Evolutionary conservation across 768 basidiomycete genomes (phyloP).

Genomic region (Mycena leptocephala): DNA sequence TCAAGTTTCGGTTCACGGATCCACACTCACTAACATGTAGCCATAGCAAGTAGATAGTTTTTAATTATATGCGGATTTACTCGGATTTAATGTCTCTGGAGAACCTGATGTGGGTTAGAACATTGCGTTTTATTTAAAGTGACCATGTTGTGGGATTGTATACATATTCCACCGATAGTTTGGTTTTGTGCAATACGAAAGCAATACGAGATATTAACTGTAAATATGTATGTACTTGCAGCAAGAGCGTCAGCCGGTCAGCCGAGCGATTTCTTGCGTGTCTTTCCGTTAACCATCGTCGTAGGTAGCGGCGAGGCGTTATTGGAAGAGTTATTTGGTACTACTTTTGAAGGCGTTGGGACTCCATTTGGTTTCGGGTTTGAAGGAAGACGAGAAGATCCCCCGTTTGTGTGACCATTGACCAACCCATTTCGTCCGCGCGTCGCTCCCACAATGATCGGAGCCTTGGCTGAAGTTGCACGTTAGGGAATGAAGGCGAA

Average conservation of each 20-base stretch:
- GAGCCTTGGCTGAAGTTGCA: slow-evolving; percentile 22
- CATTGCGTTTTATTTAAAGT: too few relatives aligned
- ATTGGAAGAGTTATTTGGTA: not conserved
- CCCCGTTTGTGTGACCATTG: slow-evolving; percentile 31
- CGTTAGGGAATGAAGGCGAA: slow-evolving; percentile 7
- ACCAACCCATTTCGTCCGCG: slow-evolving; percentile 18
- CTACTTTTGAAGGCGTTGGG: slow-evolving; percentile 30
- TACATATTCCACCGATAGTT: too few relatives aligned
- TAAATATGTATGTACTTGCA: slow-evolving; percentile 15
- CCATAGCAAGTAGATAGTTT: slow-evolving; percentile 36
- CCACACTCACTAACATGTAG: slow-evolving; percentile 29
- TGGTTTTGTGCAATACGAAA: slow-evolving; percentile 4
- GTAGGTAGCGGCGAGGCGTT: slow-evolving; percentile 30
- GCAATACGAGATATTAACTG: not conserved
- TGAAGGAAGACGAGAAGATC: slow-evolving; percentile 9
- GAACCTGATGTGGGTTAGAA: too few relatives aligned
- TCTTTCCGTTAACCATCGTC: slow-evolving; percentile 61
- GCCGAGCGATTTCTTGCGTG: slow-evolving; percentile 68
- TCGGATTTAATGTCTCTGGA: too few relatives aligned
- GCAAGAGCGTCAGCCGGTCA: slow-evolving; percentile 36
- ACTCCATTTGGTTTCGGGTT: slow-evolving; percentile 24
- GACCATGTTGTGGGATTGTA: too few relatives aligned
- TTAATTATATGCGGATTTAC: slow-evolving; percentile 19
- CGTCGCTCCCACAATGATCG: not conserved
- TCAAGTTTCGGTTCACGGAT: not conserved